Percentiles rank a stretch among this genome's conserved stretches.
These are phyloP conservation scores for Helminthosporium solani DNA, from an alignment of 2,329 filamentous ascomycete species.

Conservation along the genomic window DNA sequence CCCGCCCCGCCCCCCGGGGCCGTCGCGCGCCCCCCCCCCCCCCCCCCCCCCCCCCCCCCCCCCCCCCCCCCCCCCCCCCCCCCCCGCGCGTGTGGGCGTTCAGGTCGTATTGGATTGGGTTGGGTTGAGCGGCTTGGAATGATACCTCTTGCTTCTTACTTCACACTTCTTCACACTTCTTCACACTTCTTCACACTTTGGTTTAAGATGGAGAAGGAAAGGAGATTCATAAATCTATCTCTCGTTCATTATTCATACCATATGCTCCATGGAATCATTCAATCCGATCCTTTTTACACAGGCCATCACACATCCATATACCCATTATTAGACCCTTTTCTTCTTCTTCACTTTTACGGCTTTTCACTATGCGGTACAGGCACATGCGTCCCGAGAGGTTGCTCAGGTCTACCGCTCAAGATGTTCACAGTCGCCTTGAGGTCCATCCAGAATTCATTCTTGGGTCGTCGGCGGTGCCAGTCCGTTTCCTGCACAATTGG, in stretches of 20 bases:
- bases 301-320: too few species aligned
- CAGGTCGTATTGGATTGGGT: background rate
- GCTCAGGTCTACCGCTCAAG: slow-evolving; percentile 61
- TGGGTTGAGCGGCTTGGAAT: slow-evolving; percentile 1
- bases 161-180: too few species aligned
- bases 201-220: background rate
- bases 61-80: too few species aligned
- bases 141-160: slow-evolving; percentile 2
- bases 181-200: background rate
- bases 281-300: too few species aligned
- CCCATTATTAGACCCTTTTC: too few species aligned
- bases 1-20: too few species aligned
- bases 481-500: slow-evolving; percentile 70
- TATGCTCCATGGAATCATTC: too few species aligned
- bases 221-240: too few species aligned
- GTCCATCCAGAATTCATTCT: slow-evolving; percentile 79
- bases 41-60: too few species aligned
- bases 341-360: background rate
- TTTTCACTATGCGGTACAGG: background rate
- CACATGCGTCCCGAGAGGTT: background rate
- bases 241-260: too few species aligned
- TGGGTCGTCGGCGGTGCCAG: slow-evolving; percentile 86
- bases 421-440: slow-evolving; percentile 82
- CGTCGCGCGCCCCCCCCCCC: too few species aligned
- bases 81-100: too few species aligned